Evolutionary conservation across 1,139 yeast genomes (phyloP), one percentile per base, ranked within the genome.

Genomic region (Pichia sp.): DNA sequence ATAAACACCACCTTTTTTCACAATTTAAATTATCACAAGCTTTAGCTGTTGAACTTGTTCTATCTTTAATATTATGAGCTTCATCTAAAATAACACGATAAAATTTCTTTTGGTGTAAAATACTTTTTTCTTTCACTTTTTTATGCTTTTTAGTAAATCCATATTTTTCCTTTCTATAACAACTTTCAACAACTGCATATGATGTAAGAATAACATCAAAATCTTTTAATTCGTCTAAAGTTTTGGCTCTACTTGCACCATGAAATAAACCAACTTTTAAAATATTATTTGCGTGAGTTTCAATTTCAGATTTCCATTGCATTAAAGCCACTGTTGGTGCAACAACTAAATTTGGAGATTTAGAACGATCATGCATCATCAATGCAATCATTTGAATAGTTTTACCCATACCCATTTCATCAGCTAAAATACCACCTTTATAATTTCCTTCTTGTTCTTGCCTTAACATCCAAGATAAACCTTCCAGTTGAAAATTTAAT

Each of bases 321-420:
- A 94, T 87, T 48, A 92, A 71, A 0, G 98, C 98, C 11, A 92
- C 98, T 0, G 98, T 90, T 0, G 99, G 99, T 0, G 97, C 97
- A 30, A 92, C 85, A 8, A 92, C 97, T 53, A 92, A 70, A 55
- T 85, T 86, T 1, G 97, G 97, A 25, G 79, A 70, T 57, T 81
- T 81, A 0, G 71, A 59, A 28, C 68, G 56, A 64, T 90, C 96
- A 46, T 75, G 66, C 81, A 89, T 79, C 62, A 92, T 79, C 47
- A 92, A 68, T 0, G 95, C 92, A 53, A 92, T 90, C 31, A 96
- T 88, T 66, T 92, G 98, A 45, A 92, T 89, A 1, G 98, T 92
- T 62, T 92, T 92, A 57, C 98, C 98, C 97, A 92, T 90, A 44
- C 98, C 98, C 98, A 92, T 92, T 66, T 92, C 99, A 69, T 92